A percentile compares a stretch with the other conserved stretches of the same genome.
Conservation (phyloP, 164 flowering plant species). For the Magnolia kwangsiensis region DNA sequence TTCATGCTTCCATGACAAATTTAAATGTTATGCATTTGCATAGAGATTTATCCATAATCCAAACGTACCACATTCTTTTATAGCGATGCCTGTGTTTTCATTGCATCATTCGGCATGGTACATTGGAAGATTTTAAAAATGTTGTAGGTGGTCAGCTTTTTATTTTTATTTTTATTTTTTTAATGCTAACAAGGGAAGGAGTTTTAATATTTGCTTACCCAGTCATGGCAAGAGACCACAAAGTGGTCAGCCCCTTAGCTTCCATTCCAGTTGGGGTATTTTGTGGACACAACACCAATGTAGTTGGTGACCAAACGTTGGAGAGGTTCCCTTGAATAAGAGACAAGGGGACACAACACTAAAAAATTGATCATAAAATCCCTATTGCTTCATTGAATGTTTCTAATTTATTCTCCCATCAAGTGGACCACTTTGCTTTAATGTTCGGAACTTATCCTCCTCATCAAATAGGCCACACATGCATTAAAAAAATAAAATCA, state of each 20-base stretch:
- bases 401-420: too few relatives aligned
- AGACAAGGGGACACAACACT: too few relatives aligned
- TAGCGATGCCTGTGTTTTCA: too few relatives aligned
- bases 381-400: too few relatives aligned
- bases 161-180: too few relatives aligned
- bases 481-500: too few relatives aligned
- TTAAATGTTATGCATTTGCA: background rate
- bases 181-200: background rate
- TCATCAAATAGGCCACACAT: too few relatives aligned
- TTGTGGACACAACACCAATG: conserved; percentile 44
- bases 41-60: background rate
- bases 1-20: background rate
- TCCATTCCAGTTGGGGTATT: conserved; percentile 75
- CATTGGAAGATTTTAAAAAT: background rate
- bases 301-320: conserved; percentile 45
- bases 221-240: conserved; percentile 88
- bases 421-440: too few relatives aligned
- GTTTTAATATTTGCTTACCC: conserved; percentile 36
- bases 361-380: too few relatives aligned
- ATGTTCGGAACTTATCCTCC: too few relatives aligned
- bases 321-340: conserved; percentile 32
- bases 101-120: too few relatives aligned
- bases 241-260: conserved; percentile 76
- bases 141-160: too few relatives aligned
- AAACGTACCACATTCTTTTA: background rate